phyloP scores from a whole-genome alignment of 75 land plant genomes.

The Gnetum montanum region DNA sequence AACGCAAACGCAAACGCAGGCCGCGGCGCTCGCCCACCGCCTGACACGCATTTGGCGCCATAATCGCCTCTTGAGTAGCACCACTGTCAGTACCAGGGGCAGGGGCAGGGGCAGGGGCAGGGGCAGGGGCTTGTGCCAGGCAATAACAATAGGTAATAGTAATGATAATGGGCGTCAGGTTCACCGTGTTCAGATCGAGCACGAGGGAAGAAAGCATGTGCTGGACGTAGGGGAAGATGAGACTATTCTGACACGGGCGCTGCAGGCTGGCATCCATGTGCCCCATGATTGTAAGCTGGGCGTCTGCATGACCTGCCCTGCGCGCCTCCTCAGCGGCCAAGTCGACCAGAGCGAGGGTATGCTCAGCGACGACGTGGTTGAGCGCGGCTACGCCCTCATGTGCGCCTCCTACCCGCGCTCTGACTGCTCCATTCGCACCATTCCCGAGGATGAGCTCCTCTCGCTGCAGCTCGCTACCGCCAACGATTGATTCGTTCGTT shows the following conservation, averaged over 20 bases:
- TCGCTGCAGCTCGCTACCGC: constrained; percentile 86
- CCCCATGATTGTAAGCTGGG: constrained; percentile 95
- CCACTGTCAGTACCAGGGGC: no score
- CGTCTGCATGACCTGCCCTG: constrained; percentile 99
- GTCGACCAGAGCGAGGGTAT: constrained; percentile 88
- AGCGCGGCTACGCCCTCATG: constrained; percentile 66
- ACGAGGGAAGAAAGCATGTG: constrained; percentile 41
- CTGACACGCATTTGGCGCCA: no score
- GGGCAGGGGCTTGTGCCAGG: no score
- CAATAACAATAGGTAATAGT: no score
- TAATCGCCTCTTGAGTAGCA: no score
- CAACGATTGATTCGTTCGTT: constrained; percentile 47
- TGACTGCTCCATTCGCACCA: constrained; percentile 74
- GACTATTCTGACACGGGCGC: constrained; percentile 60
- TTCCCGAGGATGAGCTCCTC: constrained; percentile 91
- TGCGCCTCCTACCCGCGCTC: constrained; percentile 73
- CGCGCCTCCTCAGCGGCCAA: constrained; percentile 44
- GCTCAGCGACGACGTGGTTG: constrained; percentile 94
- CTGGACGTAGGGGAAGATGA: constrained; percentile 70
- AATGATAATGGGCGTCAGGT: no score
- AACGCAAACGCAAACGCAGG: no score
- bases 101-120: no score
- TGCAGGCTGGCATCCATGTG: constrained; percentile 60
- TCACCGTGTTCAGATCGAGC: constrained; percentile 73
- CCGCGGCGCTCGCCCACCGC: no score